phyloP scores from a whole-genome alignment of 306 rosid genomes.

The Myrica gale region DNA sequence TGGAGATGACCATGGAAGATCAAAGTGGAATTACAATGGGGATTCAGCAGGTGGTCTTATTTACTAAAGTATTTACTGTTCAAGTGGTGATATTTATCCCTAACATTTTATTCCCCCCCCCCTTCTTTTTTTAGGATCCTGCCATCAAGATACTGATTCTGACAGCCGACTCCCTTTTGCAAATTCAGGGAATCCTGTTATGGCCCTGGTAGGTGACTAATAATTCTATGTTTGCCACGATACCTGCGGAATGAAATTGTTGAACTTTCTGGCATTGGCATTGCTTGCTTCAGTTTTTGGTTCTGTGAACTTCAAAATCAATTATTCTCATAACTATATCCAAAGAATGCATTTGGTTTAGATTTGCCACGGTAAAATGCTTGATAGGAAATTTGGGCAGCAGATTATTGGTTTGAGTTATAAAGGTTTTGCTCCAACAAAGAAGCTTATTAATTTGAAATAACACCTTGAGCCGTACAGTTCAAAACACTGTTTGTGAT shows the following conservation, averaged over 20 bases:
- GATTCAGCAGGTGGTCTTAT: constrained; percentile 64
- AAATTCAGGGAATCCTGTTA: constrained; percentile 95
- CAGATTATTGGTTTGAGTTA: no score
- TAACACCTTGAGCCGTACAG: no score
- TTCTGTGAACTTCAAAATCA: neutral
- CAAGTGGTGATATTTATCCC: constrained; percentile 24
- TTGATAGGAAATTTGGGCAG: no score
- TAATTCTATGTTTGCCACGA: constrained; percentile 23
- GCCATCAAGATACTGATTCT: constrained; percentile 51
- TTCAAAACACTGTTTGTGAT: no score
- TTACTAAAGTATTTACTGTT: constrained; percentile 23
- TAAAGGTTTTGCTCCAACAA: no score
- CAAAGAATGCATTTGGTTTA: no score
- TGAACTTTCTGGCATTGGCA: neutral
- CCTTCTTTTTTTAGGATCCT: constrained; percentile 44
- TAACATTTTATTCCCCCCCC: constrained; percentile 30
- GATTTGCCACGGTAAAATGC: no score
- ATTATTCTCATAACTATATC: no score
- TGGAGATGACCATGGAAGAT: constrained; percentile 51
- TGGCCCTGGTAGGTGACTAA: constrained; percentile 81
- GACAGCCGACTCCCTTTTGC: constrained; percentile 78
- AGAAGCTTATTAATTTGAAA: no score
- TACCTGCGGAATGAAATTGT: neutral
- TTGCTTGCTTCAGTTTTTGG: neutral
- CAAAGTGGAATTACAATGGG: constrained; percentile 53